These are phyloP conservation scores for Trichoderma atrobrunneum DNA, from an alignment of 2,329 filamentous ascomycete species.

Conservation along the genomic window DNA sequence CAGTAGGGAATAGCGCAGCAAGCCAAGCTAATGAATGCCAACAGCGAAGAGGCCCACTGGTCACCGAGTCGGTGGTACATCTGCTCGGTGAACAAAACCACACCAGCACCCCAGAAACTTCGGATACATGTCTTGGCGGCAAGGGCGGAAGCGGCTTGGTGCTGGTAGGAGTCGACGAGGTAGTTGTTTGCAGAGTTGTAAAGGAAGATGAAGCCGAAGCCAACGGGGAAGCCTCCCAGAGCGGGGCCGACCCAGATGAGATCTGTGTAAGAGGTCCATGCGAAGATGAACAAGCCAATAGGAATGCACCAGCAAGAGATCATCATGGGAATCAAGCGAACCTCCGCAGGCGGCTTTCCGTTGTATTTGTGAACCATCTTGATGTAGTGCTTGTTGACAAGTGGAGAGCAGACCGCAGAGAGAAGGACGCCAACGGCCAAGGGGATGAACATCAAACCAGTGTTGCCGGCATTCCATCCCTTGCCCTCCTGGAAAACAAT, in stretches of 20 bases:
- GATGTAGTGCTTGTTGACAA: conserved; percentile 81
- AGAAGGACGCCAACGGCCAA: conserved; percentile 70
- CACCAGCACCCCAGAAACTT: conserved; percentile 74
- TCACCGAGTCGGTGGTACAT: conserved; percentile 73
- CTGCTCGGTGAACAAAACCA: conserved; percentile 76
- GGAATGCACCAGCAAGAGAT: conserved; percentile 68
- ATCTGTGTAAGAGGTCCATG: conserved; percentile 60
- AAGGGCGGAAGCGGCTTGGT: conserved; percentile 75
- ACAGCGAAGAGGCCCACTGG: conserved; percentile 71
- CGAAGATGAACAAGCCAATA: conserved; percentile 57
- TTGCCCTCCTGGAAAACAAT: conserved; percentile 77
- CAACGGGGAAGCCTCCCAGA: conserved; percentile 68
- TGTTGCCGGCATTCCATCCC: conserved; percentile 69
- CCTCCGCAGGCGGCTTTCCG: conserved; percentile 73
- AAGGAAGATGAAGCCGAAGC: conserved; percentile 80
- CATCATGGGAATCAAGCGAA: conserved; percentile 81
- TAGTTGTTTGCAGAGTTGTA: conserved; percentile 80
- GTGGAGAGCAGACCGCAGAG: conserved; percentile 64
- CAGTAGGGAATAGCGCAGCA: conserved; percentile 81
- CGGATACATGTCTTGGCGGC: conserved; percentile 79
- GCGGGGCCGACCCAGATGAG: conserved; percentile 70
- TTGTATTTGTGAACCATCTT: conserved; percentile 58
- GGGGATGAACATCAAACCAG: conserved; percentile 85
- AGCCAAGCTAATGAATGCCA: conserved; percentile 70
- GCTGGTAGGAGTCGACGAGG: conserved; percentile 61